Conservation (phyloP, 768 basidiomycete genomes). For the Mycena kentingensis region DNA sequence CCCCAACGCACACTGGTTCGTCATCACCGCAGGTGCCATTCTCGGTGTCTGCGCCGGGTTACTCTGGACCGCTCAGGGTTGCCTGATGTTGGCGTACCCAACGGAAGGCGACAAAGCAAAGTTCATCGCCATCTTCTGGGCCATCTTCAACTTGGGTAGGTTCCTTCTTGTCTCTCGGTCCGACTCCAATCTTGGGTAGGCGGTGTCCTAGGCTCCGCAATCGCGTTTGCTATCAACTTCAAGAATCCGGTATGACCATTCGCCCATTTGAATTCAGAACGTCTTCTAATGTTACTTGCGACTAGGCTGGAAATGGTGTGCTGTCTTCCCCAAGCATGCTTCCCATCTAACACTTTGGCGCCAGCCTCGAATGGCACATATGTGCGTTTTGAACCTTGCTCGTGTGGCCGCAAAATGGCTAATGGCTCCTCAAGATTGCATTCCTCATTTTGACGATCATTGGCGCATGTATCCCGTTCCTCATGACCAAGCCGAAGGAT, state of each 20-base stretch:
- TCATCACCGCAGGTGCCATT: conserved; percentile 69
- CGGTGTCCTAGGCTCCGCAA: conserved; percentile 75
- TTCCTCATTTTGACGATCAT: conserved; percentile 74
- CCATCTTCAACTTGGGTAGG: too few species aligned
- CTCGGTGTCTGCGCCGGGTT: conserved; percentile 73
- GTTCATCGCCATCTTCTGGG: conserved; percentile 82
- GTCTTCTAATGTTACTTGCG: conserved; percentile 26
- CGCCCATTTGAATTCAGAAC: not conserved
- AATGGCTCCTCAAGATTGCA: conserved; percentile 53
- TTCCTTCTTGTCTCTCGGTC: too few species aligned
- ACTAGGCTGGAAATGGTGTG: conserved; percentile 45
- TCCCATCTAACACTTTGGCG: conserved; percentile 1
- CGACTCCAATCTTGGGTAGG: too few species aligned
- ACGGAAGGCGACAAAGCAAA: conserved; percentile 77
- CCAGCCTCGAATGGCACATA: conserved; percentile 75
- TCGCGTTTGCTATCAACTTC: conserved; percentile 73
- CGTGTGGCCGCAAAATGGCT: conserved; percentile 1
- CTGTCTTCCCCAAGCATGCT: not conserved
- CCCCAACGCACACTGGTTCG: conserved; percentile 57
- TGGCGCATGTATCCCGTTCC: conserved; percentile 64
- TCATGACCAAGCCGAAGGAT: conserved; percentile 72
- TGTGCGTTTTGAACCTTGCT: conserved; percentile 42
- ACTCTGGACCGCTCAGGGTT: conserved; percentile 86
- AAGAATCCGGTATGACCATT: conserved; percentile 51
- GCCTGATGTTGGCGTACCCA: conserved; percentile 81